Evolutionary conservation across 2,329 filamentous ascomycete species (phyloP).

Genomic region (Chaetomium sp.): DNA sequence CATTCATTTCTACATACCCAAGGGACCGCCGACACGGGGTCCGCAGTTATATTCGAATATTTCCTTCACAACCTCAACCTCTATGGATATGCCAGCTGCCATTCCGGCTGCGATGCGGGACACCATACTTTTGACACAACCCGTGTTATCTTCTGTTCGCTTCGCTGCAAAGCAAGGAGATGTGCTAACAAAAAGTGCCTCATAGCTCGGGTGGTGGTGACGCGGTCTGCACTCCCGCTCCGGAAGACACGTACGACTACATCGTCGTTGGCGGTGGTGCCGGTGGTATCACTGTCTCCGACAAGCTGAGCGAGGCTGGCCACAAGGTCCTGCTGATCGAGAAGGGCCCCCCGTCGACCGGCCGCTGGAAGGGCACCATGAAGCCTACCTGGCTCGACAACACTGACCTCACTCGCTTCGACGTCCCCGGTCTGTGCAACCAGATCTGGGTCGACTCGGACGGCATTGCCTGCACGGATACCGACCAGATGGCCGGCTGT

Average conservation of each 20-base stretch:
- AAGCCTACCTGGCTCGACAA: slow-evolving; percentile 55
- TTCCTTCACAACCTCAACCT: too few species aligned
- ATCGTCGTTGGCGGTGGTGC: slow-evolving; percentile 59
- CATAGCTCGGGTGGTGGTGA: slow-evolving; percentile 3
- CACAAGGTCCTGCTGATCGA: slow-evolving; percentile 59
- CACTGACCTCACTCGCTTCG: slow-evolving; percentile 61
- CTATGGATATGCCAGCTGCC: too few species aligned
- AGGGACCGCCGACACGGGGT: too few species aligned
- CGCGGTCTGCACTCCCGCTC: slow-evolving; percentile 17
- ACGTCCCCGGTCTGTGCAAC: slow-evolving; percentile 65
- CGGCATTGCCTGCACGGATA: slow-evolving; percentile 61
- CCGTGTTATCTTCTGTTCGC: too few species aligned
- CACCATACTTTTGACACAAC: too few species aligned
- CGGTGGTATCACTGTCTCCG: slow-evolving; percentile 54
- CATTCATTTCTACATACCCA: too few species aligned
- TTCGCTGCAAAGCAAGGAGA: too few species aligned
- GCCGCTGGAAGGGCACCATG: slow-evolving; percentile 57
- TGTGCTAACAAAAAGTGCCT: neutral
- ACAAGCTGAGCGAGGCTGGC: slow-evolving; percentile 57
- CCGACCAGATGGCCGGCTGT: slow-evolving; percentile 67
- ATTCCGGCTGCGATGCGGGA: too few species aligned
- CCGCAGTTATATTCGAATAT: too few species aligned
- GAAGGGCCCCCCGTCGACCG: slow-evolving; percentile 55
- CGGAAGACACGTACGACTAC: slow-evolving; percentile 47
- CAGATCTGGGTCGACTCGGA: slow-evolving; percentile 59